These are phyloP conservation scores for Isabelozyma heimii DNA, from an alignment of 805 yeast species.

Conservation along the genomic window DNA sequence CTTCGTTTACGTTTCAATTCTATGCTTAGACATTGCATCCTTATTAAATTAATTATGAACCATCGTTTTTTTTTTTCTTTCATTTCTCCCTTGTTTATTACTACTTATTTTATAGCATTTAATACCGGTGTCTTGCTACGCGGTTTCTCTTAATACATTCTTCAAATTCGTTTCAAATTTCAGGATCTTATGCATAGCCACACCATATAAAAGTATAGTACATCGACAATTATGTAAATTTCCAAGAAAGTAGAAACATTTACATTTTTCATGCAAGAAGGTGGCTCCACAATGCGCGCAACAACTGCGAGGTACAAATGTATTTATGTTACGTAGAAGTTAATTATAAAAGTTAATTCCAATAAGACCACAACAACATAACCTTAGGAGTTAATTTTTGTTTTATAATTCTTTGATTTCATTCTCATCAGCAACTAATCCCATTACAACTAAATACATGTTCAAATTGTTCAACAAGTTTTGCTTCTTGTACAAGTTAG, in stretches of 20 bases:
- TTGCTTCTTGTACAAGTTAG: constrained; percentile 45
- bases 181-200: neutral
- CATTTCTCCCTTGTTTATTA: neutral
- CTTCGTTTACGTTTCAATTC: neutral
- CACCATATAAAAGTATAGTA: neutral
- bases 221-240: neutral
- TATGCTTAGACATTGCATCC: neutral
- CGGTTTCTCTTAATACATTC: no score
- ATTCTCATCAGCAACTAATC: constrained; percentile 84
- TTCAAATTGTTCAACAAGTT: constrained; percentile 77
- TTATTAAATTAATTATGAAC: neutral
- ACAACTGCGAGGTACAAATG: neutral
- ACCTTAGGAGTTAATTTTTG: neutral
- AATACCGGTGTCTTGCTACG: no score
- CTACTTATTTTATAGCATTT: neutral
- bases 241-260: no score
- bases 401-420: constrained; percentile 71
- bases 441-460: constrained; percentile 93
- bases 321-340: no score
- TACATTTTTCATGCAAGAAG: neutral
- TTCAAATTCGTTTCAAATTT: neutral
- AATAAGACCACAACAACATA: neutral
- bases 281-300: neutral
- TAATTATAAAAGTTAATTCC: neutral
- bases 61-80: neutral